A percentile compares a stretch with the other conserved stretches of the same genome.
These are phyloP conservation scores for Phytophthora cactorum DNA, from an alignment of 352 stramenopile genomes.

Conservation along the genomic window DNA sequence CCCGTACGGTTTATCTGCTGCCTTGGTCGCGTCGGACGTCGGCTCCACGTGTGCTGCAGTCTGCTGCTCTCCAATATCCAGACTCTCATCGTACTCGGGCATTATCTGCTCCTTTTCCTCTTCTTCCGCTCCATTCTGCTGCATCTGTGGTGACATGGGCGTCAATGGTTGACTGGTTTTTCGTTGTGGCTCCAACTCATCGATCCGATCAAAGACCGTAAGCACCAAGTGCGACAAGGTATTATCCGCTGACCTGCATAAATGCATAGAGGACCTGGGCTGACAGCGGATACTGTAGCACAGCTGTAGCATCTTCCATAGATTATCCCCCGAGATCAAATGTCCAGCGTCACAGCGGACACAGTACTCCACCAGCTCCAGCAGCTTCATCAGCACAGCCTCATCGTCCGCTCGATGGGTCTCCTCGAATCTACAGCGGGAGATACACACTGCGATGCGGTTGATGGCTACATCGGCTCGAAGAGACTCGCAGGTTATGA, in stretches of 20 bases:
- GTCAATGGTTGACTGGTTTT: slow-evolving; percentile 18
- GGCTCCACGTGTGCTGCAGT: slow-evolving; percentile 10
- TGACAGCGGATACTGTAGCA: slow-evolving; percentile 97
- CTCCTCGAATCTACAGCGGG: slow-evolving; percentile 96
- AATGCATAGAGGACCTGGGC: slow-evolving; percentile 86
- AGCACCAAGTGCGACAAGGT: slow-evolving; percentile 97
- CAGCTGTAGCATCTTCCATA: slow-evolving; percentile 96
- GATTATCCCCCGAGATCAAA: slow-evolving; percentile 91
- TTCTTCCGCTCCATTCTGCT: not conserved
- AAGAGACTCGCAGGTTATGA: slow-evolving; percentile 92
- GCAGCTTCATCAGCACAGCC: slow-evolving; percentile 94
- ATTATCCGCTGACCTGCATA: slow-evolving; percentile 95
- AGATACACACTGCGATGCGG: slow-evolving; percentile 93
- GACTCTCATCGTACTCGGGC: slow-evolving; percentile 30
- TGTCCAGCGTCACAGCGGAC: slow-evolving; percentile 92
- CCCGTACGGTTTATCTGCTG: slow-evolving; percentile 73
- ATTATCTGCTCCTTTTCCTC: slow-evolving; percentile 20
- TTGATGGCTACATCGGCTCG: slow-evolving; percentile 93
- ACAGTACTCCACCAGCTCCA: slow-evolving; percentile 96
- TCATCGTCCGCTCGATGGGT: slow-evolving; percentile 93
- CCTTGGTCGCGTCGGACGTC: slow-evolving; percentile 14
- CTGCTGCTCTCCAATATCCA: slow-evolving; percentile 28
- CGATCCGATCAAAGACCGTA: slow-evolving; percentile 94
- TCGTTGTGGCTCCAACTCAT: slow-evolving; percentile 60
- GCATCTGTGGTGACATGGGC: slow-evolving; percentile 6